Evolutionary conservation across 768 basidiomycete genomes (phyloP), one percentile per base, ranked within the genome.

Genomic region (Melanogaster broomeanus): DNA sequence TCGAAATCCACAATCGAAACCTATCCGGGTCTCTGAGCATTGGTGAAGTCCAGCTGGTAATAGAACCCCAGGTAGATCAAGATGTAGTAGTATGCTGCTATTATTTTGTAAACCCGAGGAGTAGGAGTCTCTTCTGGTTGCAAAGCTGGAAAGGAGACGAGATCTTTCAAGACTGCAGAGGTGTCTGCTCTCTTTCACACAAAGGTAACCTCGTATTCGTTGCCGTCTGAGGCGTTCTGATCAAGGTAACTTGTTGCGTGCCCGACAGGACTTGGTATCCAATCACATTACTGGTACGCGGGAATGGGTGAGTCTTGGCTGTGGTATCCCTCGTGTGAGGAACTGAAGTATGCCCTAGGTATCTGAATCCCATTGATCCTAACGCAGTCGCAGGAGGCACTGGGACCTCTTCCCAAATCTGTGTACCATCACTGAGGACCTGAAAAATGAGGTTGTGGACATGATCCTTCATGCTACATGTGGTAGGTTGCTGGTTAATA

Each of bases 41-140:
- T 3, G 10, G 58, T 2, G 55, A 72, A 34, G 62, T 72, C 18
- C 76, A 81, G 42, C 64, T 82, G 6, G 74, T 82, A 21, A 53
- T 85, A 22, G 77, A 82, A 40, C 63, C 79, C 3, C 64, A 52
- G 28, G 11, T 43, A 3, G 63, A 63, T 0, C 63, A 65, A 0
- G 0, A 16, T 0, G 60, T 52, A 8, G 34, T 63, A 3, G 34
- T 62, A 21, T 66, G 68, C 56, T 55, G 74, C 80, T n/a, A n/a
- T n/a, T n/a, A n/a, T n/a, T n/a, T n/a, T n/a, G n/a, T n/a, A n/a
- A n/a, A n/a, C n/a, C n/a, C 82, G 39, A 21, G 57, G 1, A 62
- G 66, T 0, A 74, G 78, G 19, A 61, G 68, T n/a, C 64, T 85
- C 11, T 86, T 85, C 53, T 87, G 80, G 74, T 49, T 84, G 34